phyloP scores from a whole-genome alignment of 2,329 filamentous ascomycete genomes.

The Xylariaceae sp. region DNA sequence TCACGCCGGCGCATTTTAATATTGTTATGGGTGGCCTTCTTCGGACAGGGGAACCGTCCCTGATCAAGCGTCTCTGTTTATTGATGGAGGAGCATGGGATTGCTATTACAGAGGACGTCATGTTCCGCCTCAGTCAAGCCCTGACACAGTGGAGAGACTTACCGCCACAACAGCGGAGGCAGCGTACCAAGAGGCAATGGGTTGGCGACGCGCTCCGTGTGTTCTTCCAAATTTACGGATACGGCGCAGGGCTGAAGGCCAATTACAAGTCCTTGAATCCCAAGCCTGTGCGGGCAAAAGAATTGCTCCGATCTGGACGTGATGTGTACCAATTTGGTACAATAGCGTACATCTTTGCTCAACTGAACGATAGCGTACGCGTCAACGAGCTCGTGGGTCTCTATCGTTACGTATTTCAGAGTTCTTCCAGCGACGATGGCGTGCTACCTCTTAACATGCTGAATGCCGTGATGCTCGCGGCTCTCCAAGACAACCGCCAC shows the following conservation, averaged over 20 bases:
- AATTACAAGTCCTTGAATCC: slow-evolving; percentile 6
- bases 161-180: slow-evolving; percentile 19
- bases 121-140: slow-evolving; percentile 40
- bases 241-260: slow-evolving; percentile 10
- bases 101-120: slow-evolving; percentile 38
- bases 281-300: slow-evolving; percentile 5
- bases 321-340: slow-evolving; percentile 36
- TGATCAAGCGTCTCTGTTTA: slow-evolving; percentile 38
- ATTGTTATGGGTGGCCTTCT: slow-evolving; percentile 50
- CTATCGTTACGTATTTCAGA: slow-evolving; percentile 41
- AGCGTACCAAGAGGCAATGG: slow-evolving; percentile 22
- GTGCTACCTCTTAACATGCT: slow-evolving; percentile 51
- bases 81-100: slow-evolving; percentile 41
- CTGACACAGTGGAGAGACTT: slow-evolving; percentile 34
- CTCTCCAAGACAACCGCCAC: slow-evolving; percentile 52
- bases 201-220: slow-evolving; percentile 33
- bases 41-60: slow-evolving; percentile 38
- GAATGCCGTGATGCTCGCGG: slow-evolving; percentile 61
- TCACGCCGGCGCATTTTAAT: slow-evolving; percentile 45
- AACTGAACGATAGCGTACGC: slow-evolving; percentile 46
- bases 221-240: slow-evolving; percentile 32
- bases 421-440: slow-evolving; percentile 29
- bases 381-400: slow-evolving; percentile 52
- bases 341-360: slow-evolving; percentile 38
- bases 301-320: slow-evolving; percentile 18